Evolutionary conservation across 2,329 filamentous ascomycete genomes (phyloP), one percentile per base, ranked within the genome.

Genomic region (Epicoccum nigrum): DNA sequence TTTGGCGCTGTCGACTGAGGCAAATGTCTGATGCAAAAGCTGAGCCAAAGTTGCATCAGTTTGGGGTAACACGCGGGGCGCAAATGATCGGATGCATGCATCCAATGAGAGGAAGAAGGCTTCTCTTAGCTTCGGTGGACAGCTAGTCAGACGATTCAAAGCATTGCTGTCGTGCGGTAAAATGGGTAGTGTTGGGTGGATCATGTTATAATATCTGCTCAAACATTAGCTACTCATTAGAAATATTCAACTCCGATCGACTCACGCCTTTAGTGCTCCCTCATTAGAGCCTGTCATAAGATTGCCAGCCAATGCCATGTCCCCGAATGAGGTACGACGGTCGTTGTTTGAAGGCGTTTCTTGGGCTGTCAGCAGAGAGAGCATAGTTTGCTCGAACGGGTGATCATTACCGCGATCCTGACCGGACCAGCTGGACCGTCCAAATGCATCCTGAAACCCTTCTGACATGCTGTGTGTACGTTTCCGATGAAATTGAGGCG

Each of bases 391-490:
- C 30, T 68, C 62, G 38, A 62, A 50, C 37, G 56, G 51, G 41
- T 56, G 50, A 38, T 59, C 50, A 53, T 62, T 73, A 65, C 70
- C 69, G 47, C 65, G 71, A 47, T 72, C 70, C 39, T 68, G 68
- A 31, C 47, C 62, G 45, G 68, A 62, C 69, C 70, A 72, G 56
- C 51, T 72, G 21, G 62, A 63, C 33, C 68, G 68, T 31, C 51
- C 59, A 48, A 70, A 69, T 6, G 63, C 53, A 28, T 73, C 71
- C 17, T 65, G 60, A 6, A 72, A 65, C 11, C 65, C 67, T 28
- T 74, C 71, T 7, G 69, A 70, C 64, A 73, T 72, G 17, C 70
- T 73, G 45, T 73, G 70, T 7, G 71, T 74, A 28, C 71, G 67
- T 53, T 74, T 73, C 20, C 70, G 64, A 45, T 60, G 56, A 34